phyloP scores from a whole-genome alignment of 257 asterid species.

The Henckelia pumila region DNA sequence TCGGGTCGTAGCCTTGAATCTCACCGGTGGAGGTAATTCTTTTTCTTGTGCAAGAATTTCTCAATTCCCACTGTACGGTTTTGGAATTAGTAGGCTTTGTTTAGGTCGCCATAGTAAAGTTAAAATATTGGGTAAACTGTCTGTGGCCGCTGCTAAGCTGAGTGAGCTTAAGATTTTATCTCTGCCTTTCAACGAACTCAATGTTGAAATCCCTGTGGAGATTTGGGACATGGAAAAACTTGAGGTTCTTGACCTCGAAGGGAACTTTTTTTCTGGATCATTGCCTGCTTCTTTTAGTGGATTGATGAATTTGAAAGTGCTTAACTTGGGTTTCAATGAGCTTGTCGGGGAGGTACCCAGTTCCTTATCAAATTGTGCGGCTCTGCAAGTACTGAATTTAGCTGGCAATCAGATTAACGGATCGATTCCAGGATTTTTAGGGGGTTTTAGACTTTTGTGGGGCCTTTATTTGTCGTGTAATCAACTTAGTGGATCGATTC shows the following conservation, averaged over 20 bases:
- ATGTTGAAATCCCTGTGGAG: constrained; percentile 67
- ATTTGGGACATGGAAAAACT: constrained; percentile 84
- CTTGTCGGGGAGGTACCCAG: constrained; percentile 55
- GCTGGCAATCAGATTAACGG: constrained; percentile 84
- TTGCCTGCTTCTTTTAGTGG: constrained; percentile 59
- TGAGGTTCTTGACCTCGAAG: constrained; percentile 93
- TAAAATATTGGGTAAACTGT: constrained; percentile 52
- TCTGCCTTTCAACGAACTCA: constrained; percentile 69
- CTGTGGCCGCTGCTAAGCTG: constrained; percentile 54
- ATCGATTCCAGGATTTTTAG: constrained; percentile 52
- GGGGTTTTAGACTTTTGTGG: constrained; percentile 50
- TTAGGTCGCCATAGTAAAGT: constrained; percentile 28
- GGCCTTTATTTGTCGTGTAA: constrained; percentile 86
- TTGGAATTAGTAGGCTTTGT: constrained; percentile 75
- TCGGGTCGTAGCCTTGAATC: constrained; percentile 68
- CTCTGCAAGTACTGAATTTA: constrained; percentile 60
- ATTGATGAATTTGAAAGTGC: constrained; percentile 59
- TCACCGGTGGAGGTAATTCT: constrained; percentile 83
- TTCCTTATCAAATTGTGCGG: constrained; percentile 46
- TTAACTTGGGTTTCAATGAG: constrained; percentile 72
- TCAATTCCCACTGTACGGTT: constrained; percentile 76
- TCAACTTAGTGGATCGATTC: constrained; percentile 68
- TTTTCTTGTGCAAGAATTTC: constrained; percentile 64
- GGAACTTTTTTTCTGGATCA: constrained; percentile 59
- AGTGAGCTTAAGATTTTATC: constrained; percentile 65